phyloP scores from a whole-genome alignment of 2,329 filamentous ascomycete genomes.

The Penicillium occitanis region DNA sequence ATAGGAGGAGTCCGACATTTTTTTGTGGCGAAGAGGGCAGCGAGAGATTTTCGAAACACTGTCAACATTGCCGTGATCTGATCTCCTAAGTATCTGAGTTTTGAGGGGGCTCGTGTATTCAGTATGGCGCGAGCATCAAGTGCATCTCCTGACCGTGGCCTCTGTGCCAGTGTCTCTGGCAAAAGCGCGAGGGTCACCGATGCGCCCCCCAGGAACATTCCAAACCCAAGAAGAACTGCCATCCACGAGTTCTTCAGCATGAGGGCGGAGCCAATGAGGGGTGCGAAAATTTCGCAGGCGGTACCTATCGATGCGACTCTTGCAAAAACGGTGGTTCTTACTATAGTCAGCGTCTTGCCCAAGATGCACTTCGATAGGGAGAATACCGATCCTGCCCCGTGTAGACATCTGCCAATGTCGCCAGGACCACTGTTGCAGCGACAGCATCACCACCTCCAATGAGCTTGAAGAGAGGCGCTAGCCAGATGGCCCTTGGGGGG shows the following conservation, averaged over 20 bases:
- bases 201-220: constrained; percentile 10
- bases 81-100: constrained; percentile 6
- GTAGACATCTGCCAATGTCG: constrained; percentile 18
- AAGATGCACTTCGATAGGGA: constrained; percentile 1
- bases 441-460: constrained; percentile 16
- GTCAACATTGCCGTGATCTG: constrained; percentile 10
- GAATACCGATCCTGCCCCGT: constrained; percentile 16
- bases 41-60: constrained; percentile 12
- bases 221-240: constrained; percentile 14
- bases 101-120: neutral
- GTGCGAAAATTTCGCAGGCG: constrained; percentile 16
- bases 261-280: constrained; percentile 11
- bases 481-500: constrained; percentile 14
- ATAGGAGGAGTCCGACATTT: constrained; percentile 8
- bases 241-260: constrained; percentile 16
- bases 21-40: constrained; percentile 11
- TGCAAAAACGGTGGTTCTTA: constrained; percentile 17
- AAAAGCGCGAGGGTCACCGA: constrained; percentile 12
- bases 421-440: constrained; percentile 17
- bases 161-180: constrained; percentile 16
- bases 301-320: constrained; percentile 15
- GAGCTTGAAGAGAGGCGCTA: constrained; percentile 16
- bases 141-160: constrained; percentile 11
- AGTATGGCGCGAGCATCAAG: constrained; percentile 1
- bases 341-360: constrained; percentile 9